A percentile compares a stretch with the other conserved stretches of the same genome.
phyloP scores from a whole-genome alignment of 2,329 filamentous ascomycete genomes.

The Chaetomium strumarium region DNA sequence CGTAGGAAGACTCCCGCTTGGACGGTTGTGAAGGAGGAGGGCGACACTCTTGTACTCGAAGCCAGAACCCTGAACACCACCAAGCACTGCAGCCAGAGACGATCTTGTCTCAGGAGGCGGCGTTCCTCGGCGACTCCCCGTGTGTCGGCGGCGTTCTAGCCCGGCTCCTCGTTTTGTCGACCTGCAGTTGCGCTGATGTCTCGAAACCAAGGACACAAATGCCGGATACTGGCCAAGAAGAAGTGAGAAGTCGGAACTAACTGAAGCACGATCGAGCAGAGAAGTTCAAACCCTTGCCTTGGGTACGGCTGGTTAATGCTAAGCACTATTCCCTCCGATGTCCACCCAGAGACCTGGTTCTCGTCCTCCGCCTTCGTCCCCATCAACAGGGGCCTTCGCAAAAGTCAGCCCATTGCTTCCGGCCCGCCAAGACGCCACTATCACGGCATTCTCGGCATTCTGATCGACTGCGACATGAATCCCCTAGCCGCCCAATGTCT shows the following conservation, averaged over 20 bases:
- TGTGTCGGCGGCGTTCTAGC: neutral
- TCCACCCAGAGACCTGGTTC: no score
- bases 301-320: neutral
- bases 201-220: neutral
- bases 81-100: no score
- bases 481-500: no score
- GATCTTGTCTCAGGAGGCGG: neutral
- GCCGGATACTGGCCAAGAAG: neutral
- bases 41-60: conserved; percentile 7
- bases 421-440: no score
- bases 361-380: no score
- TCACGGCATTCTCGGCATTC: no score
- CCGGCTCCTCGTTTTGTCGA: conserved; percentile 7
- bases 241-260: neutral
- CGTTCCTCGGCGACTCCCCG: neutral
- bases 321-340: no score
- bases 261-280: neutral
- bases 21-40: neutral
- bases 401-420: no score
- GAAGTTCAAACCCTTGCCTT: neutral
- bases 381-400: no score
- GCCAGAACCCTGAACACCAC: neutral
- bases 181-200: conserved; percentile 2
- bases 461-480: no score
- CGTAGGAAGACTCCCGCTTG: no score